phyloP scores from a whole-genome alignment of 805 yeast species.

The Yarrowia deformans region DNA sequence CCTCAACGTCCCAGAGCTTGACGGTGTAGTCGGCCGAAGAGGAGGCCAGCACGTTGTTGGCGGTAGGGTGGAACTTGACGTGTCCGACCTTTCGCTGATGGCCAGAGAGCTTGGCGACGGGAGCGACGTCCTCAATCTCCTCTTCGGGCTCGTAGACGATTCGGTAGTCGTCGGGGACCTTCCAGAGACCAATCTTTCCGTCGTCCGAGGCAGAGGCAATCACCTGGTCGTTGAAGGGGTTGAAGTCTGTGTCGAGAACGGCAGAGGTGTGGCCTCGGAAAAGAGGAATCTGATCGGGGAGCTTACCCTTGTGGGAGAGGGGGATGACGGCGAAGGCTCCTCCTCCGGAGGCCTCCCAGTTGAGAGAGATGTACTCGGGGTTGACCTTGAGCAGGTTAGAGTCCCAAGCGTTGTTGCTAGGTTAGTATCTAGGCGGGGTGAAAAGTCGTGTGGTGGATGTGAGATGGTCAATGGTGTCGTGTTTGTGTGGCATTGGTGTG shows the following conservation, averaged over 20 bases:
- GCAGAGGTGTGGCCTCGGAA: constrained; percentile 96
- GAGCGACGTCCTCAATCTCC: constrained; percentile 70
- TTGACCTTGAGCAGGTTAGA: constrained; percentile 87
- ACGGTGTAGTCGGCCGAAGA: constrained; percentile 90
- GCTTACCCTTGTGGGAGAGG: constrained; percentile 81
- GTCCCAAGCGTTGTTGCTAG: constrained; percentile 91
- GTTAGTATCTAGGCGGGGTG: constrained; percentile 51
- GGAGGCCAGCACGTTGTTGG: constrained; percentile 84
- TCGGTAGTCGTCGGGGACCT: constrained; percentile 81
- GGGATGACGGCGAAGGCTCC: constrained; percentile 98
- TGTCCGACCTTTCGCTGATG: constrained; percentile 95
- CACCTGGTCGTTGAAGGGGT: constrained; percentile 82
- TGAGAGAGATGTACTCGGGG: constrained; percentile 83
- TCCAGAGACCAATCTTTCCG: constrained; percentile 85
- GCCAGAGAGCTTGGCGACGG: constrained; percentile 75
- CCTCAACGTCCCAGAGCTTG: constrained; percentile 86
- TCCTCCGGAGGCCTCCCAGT: constrained; percentile 96
- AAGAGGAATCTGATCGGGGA: constrained; percentile 90
- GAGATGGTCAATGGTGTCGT: not conserved
- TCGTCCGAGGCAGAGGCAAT: constrained; percentile 85
- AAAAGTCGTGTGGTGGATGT: constrained; percentile 47
- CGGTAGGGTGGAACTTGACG: constrained; percentile 86
- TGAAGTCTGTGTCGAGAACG: constrained; percentile 93
- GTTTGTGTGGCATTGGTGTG: too few species aligned
- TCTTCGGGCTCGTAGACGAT: constrained; percentile 56